These are phyloP conservation scores for Neurospora intermedia DNA, from an alignment of 495 filamentous ascomycete species.

Conservation along the genomic window DNA sequence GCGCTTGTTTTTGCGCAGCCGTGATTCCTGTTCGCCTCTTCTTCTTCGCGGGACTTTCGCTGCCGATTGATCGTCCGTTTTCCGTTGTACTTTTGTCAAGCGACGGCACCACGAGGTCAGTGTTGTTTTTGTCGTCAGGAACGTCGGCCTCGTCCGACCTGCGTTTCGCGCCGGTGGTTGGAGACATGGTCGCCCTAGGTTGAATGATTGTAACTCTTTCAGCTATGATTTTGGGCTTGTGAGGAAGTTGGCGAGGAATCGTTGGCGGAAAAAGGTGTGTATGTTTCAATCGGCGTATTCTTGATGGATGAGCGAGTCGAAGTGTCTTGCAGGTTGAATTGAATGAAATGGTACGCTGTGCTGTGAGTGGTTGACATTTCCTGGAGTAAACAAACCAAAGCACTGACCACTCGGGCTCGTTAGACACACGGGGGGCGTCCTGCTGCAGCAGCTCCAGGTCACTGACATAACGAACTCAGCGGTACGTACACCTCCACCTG, in stretches of 20 bases:
- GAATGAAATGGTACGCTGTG: constrained; percentile 1
- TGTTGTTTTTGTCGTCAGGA: constrained; percentile 20
- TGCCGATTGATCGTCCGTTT: constrained; percentile 31
- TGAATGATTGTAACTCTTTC: not conserved
- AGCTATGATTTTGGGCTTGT: not conserved
- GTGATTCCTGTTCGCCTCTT: constrained; percentile 55
- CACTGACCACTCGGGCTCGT: constrained; percentile 1
- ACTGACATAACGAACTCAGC: not conserved
- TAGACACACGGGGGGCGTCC: not conserved
- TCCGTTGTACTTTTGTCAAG: constrained; percentile 21
- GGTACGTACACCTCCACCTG: not conserved
- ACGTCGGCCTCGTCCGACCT: constrained; percentile 43
- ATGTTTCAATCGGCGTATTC: not conserved
- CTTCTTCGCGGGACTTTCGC: constrained; percentile 50
- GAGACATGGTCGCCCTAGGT: constrained; percentile 36
- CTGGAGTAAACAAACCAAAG: constrained; percentile 28
- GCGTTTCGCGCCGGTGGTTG: constrained; percentile 44
- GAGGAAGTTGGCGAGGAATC: too few relatives aligned
- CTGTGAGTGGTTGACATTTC: constrained; percentile 20
- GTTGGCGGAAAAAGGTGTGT: not conserved
- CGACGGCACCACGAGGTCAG: constrained; percentile 13
- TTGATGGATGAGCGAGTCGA: not conserved
- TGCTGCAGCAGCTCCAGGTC: not conserved
- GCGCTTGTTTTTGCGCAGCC: constrained; percentile 69
- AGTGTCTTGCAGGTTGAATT: constrained; percentile 7